phyloP scores from a whole-genome alignment of 139 green algal species.

The Eudorina sp. region DNA sequence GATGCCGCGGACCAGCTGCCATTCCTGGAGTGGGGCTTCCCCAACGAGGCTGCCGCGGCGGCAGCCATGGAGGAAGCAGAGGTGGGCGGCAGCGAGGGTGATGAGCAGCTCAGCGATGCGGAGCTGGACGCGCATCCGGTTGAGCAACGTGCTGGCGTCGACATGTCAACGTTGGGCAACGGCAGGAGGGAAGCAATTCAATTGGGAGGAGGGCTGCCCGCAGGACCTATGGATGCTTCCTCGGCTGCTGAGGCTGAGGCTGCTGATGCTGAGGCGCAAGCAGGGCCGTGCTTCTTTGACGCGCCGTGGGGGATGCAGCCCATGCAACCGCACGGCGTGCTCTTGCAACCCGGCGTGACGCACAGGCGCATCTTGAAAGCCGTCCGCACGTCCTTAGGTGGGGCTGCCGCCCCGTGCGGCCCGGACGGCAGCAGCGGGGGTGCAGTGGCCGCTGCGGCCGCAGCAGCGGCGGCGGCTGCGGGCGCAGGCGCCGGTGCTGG shows the following conservation, averaged over 20 bases:
- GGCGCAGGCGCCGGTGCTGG: background rate
- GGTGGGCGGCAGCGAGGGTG: background rate
- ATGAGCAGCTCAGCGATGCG: background rate
- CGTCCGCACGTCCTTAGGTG: background rate
- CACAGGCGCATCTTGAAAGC: conserved; percentile 10
- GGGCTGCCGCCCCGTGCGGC: background rate
- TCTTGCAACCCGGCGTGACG: background rate
- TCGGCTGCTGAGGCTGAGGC: no score
- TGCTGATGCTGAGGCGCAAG: no score
- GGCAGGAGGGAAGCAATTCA: no score
- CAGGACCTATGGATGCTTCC: no score
- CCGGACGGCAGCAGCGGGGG: background rate
- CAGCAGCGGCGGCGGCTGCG: background rate
- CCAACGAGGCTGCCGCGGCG: background rate
- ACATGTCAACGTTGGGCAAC: no score
- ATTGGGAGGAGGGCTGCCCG: no score
- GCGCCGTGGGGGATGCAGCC: background rate
- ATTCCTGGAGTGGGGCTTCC: conserved; percentile 18
- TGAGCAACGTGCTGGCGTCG: background rate
- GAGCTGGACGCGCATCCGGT: background rate
- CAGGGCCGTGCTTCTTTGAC: background rate
- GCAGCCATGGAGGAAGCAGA: background rate
- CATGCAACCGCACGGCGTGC: background rate
- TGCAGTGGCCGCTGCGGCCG: background rate
- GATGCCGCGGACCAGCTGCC: conserved; percentile 2